Percentiles rank a stretch among this genome's conserved stretches.
Conservation (phyloP, 1,139 yeast genomes). For the Nematodospora anomalae region DNA sequence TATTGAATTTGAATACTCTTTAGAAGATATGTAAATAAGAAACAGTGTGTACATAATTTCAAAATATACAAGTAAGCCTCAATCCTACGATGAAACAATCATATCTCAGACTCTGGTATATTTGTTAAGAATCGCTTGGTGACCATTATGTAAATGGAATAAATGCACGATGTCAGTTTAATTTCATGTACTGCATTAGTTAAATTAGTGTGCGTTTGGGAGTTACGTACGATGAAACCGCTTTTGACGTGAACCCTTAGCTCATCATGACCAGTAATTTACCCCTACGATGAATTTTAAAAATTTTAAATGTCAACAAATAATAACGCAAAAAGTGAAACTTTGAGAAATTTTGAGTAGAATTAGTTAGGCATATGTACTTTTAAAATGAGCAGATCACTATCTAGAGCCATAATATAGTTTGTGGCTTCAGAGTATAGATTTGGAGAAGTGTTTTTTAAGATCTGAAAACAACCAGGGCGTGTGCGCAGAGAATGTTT, state of each 20-base stretch:
- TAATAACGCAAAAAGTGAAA: too few relatives aligned
- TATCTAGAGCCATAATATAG: too few relatives aligned
- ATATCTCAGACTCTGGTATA: neutral
- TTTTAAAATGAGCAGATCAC: too few relatives aligned
- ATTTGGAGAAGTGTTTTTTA: too few relatives aligned
- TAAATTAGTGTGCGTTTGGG: neutral
- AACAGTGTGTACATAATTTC: slow-evolving; percentile 2
- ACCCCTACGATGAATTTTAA: slow-evolving; percentile 1
- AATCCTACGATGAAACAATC: neutral
- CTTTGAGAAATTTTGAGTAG: too few relatives aligned
- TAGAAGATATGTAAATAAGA: slow-evolving; percentile 25
- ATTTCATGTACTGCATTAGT: slow-evolving; percentile 1
- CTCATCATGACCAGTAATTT: slow-evolving; percentile 1
- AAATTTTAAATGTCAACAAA: too few relatives aligned
- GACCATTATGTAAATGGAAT: neutral
- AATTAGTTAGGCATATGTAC: too few relatives aligned
- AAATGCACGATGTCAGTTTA: neutral
- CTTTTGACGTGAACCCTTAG: neutral
- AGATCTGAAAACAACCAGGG: too few relatives aligned
- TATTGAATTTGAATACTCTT: slow-evolving; percentile 49
- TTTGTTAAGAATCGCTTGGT: neutral
- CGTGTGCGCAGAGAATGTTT: too few relatives aligned
- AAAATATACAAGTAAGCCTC: too few relatives aligned
- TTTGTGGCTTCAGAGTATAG: too few relatives aligned
- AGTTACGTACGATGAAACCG: neutral